Conservation (phyloP, 2,329 filamentous ascomycete genomes). For the Phialemoniopsis sp. region DNA sequence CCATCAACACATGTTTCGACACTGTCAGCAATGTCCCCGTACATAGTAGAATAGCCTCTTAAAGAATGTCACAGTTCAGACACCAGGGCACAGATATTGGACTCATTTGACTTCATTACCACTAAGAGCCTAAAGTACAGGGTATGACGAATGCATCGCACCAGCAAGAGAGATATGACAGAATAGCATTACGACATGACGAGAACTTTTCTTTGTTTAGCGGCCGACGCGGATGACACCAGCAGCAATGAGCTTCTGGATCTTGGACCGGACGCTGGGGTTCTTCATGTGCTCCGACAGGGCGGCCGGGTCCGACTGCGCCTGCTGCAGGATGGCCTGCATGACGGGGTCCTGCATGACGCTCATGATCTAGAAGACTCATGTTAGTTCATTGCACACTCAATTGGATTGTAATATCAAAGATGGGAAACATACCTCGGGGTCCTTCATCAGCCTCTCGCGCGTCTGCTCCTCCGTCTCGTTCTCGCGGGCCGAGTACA, state of each 20-base stretch:
- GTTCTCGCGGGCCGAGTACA: slow-evolving; percentile 86
- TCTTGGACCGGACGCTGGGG: slow-evolving; percentile 76
- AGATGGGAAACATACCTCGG: slow-evolving; percentile 66
- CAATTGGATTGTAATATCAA: not conserved
- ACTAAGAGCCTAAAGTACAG: too few species aligned
- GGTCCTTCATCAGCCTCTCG: slow-evolving; percentile 84
- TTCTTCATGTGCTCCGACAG: slow-evolving; percentile 98
- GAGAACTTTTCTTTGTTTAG: slow-evolving; percentile 7
- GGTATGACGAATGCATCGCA: too few species aligned
- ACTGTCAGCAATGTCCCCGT: too few species aligned
- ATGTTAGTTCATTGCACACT: slow-evolving; percentile 16
- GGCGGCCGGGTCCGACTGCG: slow-evolving; percentile 86
- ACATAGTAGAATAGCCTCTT: too few species aligned
- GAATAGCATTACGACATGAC: not conserved
- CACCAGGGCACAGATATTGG: too few species aligned
- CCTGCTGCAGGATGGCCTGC: slow-evolving; percentile 96
- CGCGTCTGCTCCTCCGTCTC: slow-evolving; percentile 96
- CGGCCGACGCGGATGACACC: slow-evolving; percentile 79
- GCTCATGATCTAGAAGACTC: slow-evolving; percentile 61
- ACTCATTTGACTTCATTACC: too few species aligned
- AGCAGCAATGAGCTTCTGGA: slow-evolving; percentile 90
- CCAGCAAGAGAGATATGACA: too few species aligned
- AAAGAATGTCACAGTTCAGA: too few species aligned
- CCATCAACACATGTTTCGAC: too few species aligned
- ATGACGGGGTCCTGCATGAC: slow-evolving; percentile 96